Percentiles rank a stretch among this genome's conserved stretches.
Evolutionary conservation across 805 yeast genomes (phyloP).

Genomic region (Wickerhamomyces kurtzmanii): DNA sequence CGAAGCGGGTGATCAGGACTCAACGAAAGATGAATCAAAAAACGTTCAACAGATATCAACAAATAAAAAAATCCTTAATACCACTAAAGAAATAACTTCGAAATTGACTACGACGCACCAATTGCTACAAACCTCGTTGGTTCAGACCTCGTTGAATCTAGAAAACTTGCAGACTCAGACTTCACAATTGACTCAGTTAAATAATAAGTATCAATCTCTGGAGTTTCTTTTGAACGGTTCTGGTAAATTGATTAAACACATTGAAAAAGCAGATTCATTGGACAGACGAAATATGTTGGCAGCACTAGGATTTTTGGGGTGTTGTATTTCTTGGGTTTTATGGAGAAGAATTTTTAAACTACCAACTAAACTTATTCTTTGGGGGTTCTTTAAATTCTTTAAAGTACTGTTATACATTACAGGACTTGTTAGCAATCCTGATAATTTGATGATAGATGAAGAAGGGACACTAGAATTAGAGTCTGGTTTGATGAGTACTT

Average conservation of each 20-base stretch:
- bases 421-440: too few species aligned
- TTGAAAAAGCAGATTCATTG: slow-evolving; percentile 20
- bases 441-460: too few species aligned
- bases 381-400: slow-evolving; percentile 23
- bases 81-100: slow-evolving; percentile 18
- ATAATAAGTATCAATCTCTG: slow-evolving; percentile 20
- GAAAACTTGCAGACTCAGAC: slow-evolving; percentile 23
- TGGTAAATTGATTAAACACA: slow-evolving; percentile 16
- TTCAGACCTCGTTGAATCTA: slow-evolving; percentile 22
- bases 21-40: too few species aligned
- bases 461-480: too few species aligned
- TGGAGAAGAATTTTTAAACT: slow-evolving; percentile 23
- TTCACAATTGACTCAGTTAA: slow-evolving; percentile 14
- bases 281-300: slow-evolving; percentile 23
- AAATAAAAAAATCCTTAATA: slow-evolving; percentile 16
- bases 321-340: slow-evolving; percentile 21
- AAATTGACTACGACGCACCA: slow-evolving; percentile 21
- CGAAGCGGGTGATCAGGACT: too few species aligned
- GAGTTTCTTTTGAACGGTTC: slow-evolving; percentile 18
- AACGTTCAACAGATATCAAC: too few species aligned
- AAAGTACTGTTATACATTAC: too few species aligned
- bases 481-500: too few species aligned
- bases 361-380: slow-evolving; percentile 18
- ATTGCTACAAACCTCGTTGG: slow-evolving; percentile 19
- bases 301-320: slow-evolving; percentile 16